Evolutionary conservation across 179 eudicot genomes (phyloP).

Genomic region (Beta lomatogona): DNA sequence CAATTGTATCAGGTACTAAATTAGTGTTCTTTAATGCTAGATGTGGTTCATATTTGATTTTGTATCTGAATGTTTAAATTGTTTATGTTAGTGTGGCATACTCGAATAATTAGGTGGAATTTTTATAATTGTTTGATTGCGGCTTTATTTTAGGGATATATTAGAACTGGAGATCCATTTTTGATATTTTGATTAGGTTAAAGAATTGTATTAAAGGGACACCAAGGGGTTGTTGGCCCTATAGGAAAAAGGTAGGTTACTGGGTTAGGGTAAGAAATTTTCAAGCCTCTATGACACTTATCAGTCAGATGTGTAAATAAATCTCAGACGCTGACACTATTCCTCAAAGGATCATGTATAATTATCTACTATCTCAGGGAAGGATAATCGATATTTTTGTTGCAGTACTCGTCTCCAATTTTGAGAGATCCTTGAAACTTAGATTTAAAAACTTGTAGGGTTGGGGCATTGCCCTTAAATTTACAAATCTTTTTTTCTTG

Average conservation of each 20-base stretch:
- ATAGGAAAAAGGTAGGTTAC: no score
- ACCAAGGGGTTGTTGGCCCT: neutral
- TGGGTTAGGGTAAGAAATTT: neutral
- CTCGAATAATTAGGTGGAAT: neutral
- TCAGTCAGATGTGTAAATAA: neutral
- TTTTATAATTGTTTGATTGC: neutral
- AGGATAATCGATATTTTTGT: neutral
- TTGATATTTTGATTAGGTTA: neutral
- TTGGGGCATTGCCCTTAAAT: neutral
- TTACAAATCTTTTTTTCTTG: neutral
- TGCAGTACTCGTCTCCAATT: neutral
- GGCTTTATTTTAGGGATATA: neutral
- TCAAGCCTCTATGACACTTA: neutral
- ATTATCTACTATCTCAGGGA: neutral
- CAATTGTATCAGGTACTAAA: conserved; percentile 83
- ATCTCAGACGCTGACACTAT: neutral
- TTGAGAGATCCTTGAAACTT: neutral
- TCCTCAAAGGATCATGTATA: neutral
- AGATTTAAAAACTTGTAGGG: neutral
- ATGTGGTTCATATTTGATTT: neutral
- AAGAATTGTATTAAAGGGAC: neutral
- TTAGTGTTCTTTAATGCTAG: neutral
- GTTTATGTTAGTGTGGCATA: neutral
- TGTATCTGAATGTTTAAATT: neutral
- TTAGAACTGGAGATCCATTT: neutral